A percentile compares a stretch with the other conserved stretches of the same genome.
phyloP scores from a whole-genome alignment of 176 grass and related monocot genomes.

The Oryza brachyantha region DNA sequence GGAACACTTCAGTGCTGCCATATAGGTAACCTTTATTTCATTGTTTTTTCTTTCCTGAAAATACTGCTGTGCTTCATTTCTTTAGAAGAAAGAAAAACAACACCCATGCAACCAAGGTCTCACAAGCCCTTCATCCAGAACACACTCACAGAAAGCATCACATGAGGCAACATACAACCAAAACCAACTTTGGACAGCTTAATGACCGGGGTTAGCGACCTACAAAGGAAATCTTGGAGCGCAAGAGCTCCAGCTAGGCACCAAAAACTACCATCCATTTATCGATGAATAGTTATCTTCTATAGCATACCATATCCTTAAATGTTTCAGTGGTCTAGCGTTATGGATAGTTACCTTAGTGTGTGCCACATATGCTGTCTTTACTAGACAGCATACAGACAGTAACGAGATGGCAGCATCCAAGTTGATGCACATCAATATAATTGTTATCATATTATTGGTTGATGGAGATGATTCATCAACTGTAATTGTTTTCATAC shows the following conservation, averaged over 20 bases:
- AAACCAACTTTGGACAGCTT: no score
- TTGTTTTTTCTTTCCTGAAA: no score
- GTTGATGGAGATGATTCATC: conserved; percentile 34
- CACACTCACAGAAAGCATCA: no score
- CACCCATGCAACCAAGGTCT: no score
- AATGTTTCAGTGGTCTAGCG: conserved; percentile 18
- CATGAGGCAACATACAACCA: no score
- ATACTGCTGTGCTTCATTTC: no score
- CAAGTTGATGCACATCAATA: conserved; percentile 30
- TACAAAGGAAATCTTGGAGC: no score
- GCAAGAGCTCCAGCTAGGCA: no score
- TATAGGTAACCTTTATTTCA: conserved; percentile 25
- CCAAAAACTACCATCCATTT: background rate
- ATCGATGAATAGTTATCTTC: background rate
- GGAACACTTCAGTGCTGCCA: conserved; percentile 6
- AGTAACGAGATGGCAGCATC: background rate
- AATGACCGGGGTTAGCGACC: no score
- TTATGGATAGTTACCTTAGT: conserved; percentile 16
- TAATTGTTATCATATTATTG: conserved; percentile 34
- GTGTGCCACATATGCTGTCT: conserved; percentile 40
- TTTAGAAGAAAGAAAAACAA: no score
- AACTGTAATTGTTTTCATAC: conserved; percentile 18
- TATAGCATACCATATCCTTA: conserved; percentile 5
- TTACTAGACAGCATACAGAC: conserved; percentile 23
- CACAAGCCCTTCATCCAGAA: no score